These are phyloP conservation scores for Xerocomus potaroensis DNA, from an alignment of 768 basidiomycete genomes.

Conservation along the genomic window DNA sequence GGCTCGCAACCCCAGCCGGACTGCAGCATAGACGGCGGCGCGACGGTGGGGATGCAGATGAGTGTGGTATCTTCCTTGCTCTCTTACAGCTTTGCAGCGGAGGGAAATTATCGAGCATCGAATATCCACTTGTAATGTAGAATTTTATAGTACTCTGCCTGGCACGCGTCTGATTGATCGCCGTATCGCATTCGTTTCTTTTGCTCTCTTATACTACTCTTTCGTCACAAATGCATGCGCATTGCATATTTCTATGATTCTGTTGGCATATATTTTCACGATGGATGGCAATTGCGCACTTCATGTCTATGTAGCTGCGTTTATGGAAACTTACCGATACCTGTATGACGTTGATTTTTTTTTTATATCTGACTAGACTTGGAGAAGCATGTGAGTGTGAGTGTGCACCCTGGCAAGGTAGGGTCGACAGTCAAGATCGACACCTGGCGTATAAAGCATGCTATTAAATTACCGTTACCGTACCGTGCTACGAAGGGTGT, in stretches of 20 bases:
- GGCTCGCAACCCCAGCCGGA: conserved; percentile 71
- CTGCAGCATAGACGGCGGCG: conserved; percentile 38
- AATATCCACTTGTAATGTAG: conserved; percentile 34
- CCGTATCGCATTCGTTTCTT: conserved; percentile 14
- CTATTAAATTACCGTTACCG: too few species aligned
- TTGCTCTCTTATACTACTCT: conserved; percentile 10
- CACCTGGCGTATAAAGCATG: too few species aligned
- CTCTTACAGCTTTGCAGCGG: conserved; percentile 11
- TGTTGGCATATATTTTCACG: conserved; percentile 7
- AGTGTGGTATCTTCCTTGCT: conserved; percentile 22
- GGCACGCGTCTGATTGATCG: conserved; percentile 14
- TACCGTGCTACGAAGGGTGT: too few species aligned
- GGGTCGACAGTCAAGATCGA: too few species aligned
- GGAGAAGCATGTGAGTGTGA: too few species aligned
- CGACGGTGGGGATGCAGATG: conserved; percentile 12
- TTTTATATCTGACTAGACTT: too few species aligned
- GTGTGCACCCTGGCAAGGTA: too few species aligned
- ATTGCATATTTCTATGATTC: conserved; percentile 13
- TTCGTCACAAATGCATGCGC: conserved; percentile 14
- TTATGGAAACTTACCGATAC: not conserved
- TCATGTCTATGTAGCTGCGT: conserved; percentile 1
- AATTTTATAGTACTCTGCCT: conserved; percentile 23
- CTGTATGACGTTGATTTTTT: too few species aligned
- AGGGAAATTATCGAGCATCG: conserved; percentile 23
- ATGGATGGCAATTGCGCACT: not conserved